These are phyloP conservation scores for Alternaria rosae DNA, from an alignment of 2,329 filamentous ascomycete species.

Conservation along the genomic window DNA sequence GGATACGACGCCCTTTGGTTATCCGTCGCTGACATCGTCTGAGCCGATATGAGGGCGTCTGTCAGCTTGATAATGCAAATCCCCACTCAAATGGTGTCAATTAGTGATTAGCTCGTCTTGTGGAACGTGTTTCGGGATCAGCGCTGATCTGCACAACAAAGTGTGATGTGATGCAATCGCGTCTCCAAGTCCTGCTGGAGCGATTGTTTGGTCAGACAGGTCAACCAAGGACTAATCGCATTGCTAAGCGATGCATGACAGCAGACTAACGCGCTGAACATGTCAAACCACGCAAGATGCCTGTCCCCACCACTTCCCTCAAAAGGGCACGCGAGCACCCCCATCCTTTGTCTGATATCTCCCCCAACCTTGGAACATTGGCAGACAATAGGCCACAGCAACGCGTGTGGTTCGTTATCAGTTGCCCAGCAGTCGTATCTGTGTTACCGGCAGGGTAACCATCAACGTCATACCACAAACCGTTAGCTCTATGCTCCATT, in stretches of 20 bases:
- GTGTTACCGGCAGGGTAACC: slow-evolving; percentile 21
- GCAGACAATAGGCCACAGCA: slow-evolving; percentile 19
- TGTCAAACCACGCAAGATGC: not conserved
- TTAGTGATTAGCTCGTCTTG: not conserved
- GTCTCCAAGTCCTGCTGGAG: not conserved
- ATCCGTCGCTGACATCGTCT: slow-evolving; percentile 21
- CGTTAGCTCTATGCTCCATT: slow-evolving; percentile 28
- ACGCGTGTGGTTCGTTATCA: slow-evolving; percentile 34
- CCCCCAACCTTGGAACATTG: slow-evolving; percentile 33
- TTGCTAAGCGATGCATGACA: slow-evolving; percentile 11
- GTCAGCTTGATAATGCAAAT: not conserved
- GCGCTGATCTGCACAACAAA: slow-evolving; percentile 1
- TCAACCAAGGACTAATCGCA: slow-evolving; percentile 7
- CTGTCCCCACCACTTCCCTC: not conserved
- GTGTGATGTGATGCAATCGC: slow-evolving; percentile 1
- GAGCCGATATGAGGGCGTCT: slow-evolving; percentile 7
- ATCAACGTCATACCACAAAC: slow-evolving; percentile 28
- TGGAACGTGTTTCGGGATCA: not conserved
- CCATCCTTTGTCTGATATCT: slow-evolving; percentile 18
- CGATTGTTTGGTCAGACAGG: slow-evolving; percentile 6
- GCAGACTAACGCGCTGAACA: not conserved
- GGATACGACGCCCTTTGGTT: slow-evolving; percentile 20
- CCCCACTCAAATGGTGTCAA: not conserved
- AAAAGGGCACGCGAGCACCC: slow-evolving; percentile 6
- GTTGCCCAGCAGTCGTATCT: slow-evolving; percentile 15